Evolutionary conservation across 805 yeast genomes (phyloP).

Genomic region (Wickerhamiella kurtzmanii): DNA sequence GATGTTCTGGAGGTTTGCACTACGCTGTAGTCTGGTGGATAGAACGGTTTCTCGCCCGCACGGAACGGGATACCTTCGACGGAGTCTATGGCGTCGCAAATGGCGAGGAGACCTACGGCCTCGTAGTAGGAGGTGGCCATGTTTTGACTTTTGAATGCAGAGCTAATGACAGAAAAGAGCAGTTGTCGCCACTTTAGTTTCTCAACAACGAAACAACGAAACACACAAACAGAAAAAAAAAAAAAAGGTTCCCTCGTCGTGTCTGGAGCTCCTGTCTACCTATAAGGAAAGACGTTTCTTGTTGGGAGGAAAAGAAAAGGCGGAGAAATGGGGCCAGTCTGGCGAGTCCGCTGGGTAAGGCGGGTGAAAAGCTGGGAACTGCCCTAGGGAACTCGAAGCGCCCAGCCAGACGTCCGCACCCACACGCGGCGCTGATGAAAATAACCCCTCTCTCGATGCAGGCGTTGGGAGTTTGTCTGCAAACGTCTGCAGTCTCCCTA

Average conservation of each 20-base stretch:
- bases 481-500: neutral
- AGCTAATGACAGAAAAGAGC: too few species aligned
- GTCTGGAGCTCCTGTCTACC: too few species aligned
- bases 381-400: neutral
- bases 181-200: too few species aligned
- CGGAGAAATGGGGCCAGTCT: neutral
- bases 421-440: neutral
- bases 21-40: neutral
- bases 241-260: neutral
- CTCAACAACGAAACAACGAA: neutral
- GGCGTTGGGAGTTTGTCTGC: neutral
- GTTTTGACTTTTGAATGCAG: slow-evolving; percentile 2
- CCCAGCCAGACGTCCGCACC: too few species aligned
- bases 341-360: too few species aligned
- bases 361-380: neutral
- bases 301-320: neutral
- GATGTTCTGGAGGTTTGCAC: neutral
- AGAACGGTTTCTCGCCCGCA: slow-evolving; percentile 7
- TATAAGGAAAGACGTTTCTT: neutral
- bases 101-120: slow-evolving; percentile 28
- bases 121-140: slow-evolving; percentile 24
- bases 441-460: neutral
- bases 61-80: slow-evolving; percentile 25
- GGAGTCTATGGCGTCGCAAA: slow-evolving; percentile 29
- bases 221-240: neutral